Conservation (phyloP, 164 flowering plant species). For the Sedum album region DNA sequence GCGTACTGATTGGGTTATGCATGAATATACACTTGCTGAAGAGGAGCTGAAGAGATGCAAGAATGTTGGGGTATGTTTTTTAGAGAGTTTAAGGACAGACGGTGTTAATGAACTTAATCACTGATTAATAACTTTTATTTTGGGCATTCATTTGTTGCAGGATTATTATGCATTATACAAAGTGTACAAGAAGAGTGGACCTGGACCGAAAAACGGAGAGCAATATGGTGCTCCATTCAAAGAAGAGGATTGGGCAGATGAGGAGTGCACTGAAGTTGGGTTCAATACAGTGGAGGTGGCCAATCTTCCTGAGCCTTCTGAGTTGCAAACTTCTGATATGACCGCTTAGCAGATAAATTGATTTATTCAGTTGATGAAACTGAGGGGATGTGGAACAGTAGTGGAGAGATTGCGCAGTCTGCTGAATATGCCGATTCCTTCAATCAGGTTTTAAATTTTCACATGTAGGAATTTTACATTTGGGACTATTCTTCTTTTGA, state of each 20-base stretch:
- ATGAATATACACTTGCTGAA: conserved; percentile 10
- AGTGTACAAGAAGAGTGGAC: conserved; percentile 24
- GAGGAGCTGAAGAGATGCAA: conserved; percentile 72
- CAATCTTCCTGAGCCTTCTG: background rate
- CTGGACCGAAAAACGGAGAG: conserved; percentile 97
- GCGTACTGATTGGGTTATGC: conserved; percentile 28
- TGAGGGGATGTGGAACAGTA: background rate
- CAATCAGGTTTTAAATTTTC: background rate
- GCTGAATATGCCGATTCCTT: background rate
- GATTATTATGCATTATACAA: conserved; percentile 22
- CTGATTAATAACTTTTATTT: background rate
- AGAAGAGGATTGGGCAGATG: conserved; percentile 88
- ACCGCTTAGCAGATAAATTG: background rate
- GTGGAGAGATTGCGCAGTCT: background rate
- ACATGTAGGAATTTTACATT: background rate
- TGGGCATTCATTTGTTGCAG: conserved; percentile 35
- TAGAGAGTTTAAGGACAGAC: background rate
- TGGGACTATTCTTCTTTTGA: no score
- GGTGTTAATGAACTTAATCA: no score
- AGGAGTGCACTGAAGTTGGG: conserved; percentile 8
- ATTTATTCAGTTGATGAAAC: background rate
- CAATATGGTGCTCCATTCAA: conserved; percentile 86
- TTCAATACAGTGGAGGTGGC: no score
- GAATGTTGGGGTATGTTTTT: conserved; percentile 32
- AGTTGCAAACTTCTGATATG: background rate